Evolutionary conservation across 2,329 filamentous ascomycete genomes (phyloP), one percentile per base, ranked within the genome.

Genomic region (Fusarium floridanum): DNA sequence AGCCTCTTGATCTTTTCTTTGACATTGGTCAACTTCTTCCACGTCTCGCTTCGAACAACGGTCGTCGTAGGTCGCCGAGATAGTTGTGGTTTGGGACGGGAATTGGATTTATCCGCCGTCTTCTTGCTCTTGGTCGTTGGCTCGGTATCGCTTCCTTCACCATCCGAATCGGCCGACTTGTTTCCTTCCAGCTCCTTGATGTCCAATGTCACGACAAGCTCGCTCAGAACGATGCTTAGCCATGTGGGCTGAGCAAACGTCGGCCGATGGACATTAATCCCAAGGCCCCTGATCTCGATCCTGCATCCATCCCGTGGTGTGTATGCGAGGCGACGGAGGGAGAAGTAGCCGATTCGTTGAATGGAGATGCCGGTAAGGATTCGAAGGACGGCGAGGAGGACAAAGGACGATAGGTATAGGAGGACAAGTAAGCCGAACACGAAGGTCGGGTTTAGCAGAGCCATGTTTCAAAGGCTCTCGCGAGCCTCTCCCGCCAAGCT

Each of bases 161-260:
- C 59, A 32, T 78, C 68, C 70, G 76, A 34, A 17, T 76, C 74
- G 43, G 64, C 39, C 1, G 79, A 67, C 75, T 87, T 88, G 64
- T 85, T 85, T 29, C 85, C 85, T 75, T 90, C 89, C 48, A 97
- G 83, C 57, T 91, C 89, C 70, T 90, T 89, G 55, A 95, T 86
- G 80, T 99, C 94, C 50, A 98, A 82, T 0, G 94, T 97, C 61
- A 99, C 88, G 60, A 92, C 93, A 60, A 98, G 86, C 81, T 98
- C 97, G 78, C 91, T 94, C 69, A 99, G 85, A 10, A 97, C 94
- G 61, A 99, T 88, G 82, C 95, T 98, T 78, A 98, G 86, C 95
- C 96, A 98, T 72, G 97, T 98, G 53, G 97, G 97, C 82, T 98
- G 95, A 56, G 96, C 95, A 84, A 99, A 98, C 7, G 97, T 98